phyloP scores from a whole-genome alignment of 140 eudicot genomes.

The Stevia rebaudiana region DNA sequence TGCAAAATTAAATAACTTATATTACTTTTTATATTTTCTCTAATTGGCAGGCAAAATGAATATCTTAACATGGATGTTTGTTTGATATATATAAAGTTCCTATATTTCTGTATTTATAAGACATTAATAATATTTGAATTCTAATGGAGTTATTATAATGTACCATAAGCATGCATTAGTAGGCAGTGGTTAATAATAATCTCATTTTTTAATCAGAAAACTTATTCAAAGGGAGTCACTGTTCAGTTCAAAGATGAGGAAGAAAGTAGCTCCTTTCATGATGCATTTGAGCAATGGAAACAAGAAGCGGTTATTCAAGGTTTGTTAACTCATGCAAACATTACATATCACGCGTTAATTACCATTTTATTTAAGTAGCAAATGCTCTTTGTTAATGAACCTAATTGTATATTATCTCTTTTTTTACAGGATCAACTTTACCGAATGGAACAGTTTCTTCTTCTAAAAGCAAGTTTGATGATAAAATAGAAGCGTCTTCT shows the following conservation, averaged over 20 bases:
- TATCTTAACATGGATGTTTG: background rate
- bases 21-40: background rate
- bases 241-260: conserved; percentile 75
- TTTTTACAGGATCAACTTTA: conserved; percentile 45
- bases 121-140: background rate
- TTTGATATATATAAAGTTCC: no score
- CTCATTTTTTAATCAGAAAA: conserved; percentile 48
- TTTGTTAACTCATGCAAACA: conserved; percentile 9
- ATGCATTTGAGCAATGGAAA: conserved; percentile 89
- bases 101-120: background rate
- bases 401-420: conserved; percentile 2
- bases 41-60: background rate
- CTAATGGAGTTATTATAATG: background rate
- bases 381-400: background rate
- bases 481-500: conserved; percentile 90
- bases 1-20: background rate
- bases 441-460: conserved; percentile 52
- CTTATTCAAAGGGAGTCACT: conserved; percentile 66
- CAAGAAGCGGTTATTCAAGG: conserved; percentile 58
- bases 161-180: conserved; percentile 6
- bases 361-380: background rate
- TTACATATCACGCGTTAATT: background rate
- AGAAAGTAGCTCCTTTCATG: conserved; percentile 77
- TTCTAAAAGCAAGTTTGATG: conserved; percentile 80
- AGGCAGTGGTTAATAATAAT: conserved; percentile 17